These are phyloP conservation scores for Phytophthora multivora DNA, from an alignment of 352 stramenopile genomes.

Conservation along the genomic window DNA sequence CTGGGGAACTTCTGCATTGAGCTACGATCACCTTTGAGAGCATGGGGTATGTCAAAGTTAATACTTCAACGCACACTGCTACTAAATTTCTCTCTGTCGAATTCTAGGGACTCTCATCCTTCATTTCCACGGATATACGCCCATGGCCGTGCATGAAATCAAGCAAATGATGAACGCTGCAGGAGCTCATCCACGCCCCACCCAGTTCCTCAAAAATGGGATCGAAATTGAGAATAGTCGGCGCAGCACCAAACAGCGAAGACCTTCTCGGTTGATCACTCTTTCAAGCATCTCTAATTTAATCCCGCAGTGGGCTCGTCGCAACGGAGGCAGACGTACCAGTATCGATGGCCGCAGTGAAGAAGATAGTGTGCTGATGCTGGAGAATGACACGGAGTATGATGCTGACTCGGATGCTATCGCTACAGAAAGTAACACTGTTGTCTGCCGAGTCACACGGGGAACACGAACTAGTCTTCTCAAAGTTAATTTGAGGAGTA, in stretches of 20 bases:
- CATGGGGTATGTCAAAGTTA: constrained; percentile 48
- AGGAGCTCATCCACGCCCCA: constrained; percentile 38
- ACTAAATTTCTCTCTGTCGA: background rate
- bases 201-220: constrained; percentile 23
- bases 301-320: constrained; percentile 36
- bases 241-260: constrained; percentile 11
- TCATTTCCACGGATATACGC: constrained; percentile 69
- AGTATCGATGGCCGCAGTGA: constrained; percentile 53
- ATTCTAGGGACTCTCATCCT: constrained; percentile 71
- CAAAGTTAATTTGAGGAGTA: constrained; percentile 34
- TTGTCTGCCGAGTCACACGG: constrained; percentile 33
- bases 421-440: constrained; percentile 30
- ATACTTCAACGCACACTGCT: background rate
- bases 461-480: constrained; percentile 38
- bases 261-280: constrained; percentile 38
- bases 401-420: constrained; percentile 5
- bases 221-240: constrained; percentile 23
- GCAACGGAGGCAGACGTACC: constrained; percentile 40
- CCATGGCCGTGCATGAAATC: constrained; percentile 47
- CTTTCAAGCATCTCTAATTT: constrained; percentile 41
- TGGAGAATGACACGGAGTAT: constrained; percentile 25
- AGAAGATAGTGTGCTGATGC: constrained; percentile 35
- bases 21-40: constrained; percentile 57
- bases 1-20: constrained; percentile 81
- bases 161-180: constrained; percentile 60